A percentile compares a stretch with the other conserved stretches of the same genome.
These are phyloP conservation scores for Xylaria sp. DNA, from an alignment of 2,329 filamentous ascomycete species.

Conservation along the genomic window DNA sequence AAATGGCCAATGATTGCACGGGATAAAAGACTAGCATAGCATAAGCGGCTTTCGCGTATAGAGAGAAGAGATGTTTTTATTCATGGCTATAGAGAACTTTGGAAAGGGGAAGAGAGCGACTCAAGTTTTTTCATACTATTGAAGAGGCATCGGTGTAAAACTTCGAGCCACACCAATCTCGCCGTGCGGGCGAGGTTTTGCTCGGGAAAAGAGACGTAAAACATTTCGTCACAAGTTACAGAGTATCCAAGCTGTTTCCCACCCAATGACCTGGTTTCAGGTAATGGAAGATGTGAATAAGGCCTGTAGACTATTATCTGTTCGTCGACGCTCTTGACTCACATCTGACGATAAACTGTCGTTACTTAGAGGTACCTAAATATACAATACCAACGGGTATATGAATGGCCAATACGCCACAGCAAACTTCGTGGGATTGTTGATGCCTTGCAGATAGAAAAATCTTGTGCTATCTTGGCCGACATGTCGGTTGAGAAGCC, in stretches of 20 bases:
- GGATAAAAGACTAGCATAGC: constrained; percentile 3
- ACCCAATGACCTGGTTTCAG: no score
- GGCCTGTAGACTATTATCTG: neutral
- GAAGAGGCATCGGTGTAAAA: neutral
- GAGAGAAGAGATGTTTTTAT: constrained; percentile 8
- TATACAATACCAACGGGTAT: no score
- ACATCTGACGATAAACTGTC: neutral
- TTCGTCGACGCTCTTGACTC: neutral
- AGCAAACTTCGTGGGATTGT: no score
- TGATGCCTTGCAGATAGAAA: neutral
- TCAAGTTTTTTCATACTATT: neutral
- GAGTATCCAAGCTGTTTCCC: neutral
- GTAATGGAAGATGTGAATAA: neutral
- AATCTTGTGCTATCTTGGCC: no score
- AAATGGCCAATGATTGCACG: constrained; percentile 14
- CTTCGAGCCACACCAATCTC: neutral
- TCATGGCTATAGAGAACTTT: constrained; percentile 2
- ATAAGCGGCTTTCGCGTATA: constrained; percentile 14
- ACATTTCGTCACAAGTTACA: neutral
- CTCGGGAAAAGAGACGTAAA: neutral
- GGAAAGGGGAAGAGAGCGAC: neutral
- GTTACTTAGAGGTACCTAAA: neutral
- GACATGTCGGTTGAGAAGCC: no score
- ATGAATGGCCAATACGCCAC: no score
- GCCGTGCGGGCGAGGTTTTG: neutral